Percentiles rank a stretch among this genome's conserved stretches.
These are phyloP conservation scores for Ormosia emarginata DNA, from an alignment of 306 rosid genomes.

Conservation along the genomic window DNA sequence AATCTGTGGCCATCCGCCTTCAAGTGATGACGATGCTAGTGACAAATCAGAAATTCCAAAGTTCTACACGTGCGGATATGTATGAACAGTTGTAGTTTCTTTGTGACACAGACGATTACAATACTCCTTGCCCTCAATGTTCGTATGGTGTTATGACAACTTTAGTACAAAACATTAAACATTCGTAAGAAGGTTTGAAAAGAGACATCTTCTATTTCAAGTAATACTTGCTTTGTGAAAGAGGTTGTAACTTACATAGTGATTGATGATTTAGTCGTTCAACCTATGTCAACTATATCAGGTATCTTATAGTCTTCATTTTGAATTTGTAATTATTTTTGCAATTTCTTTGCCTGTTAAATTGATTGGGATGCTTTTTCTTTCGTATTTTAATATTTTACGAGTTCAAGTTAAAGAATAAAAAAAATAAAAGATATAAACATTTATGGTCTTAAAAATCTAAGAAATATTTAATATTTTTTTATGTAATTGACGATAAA, in stretches of 20 bases:
- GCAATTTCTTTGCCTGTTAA: no score
- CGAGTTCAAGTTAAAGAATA: no score
- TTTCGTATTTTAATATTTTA: no score
- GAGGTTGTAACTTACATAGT: constrained; percentile 37
- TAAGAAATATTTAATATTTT: no score
- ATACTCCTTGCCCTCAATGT: neutral
- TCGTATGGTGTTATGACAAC: no score
- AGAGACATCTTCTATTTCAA: neutral
- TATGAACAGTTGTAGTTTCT: accelerated
- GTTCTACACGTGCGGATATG: neutral
- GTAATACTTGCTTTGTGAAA: constrained; percentile 25
- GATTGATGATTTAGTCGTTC: constrained; percentile 36
- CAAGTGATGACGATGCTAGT: neutral
- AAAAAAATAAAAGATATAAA: no score
- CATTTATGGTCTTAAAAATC: no score
- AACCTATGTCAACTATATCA: constrained; percentile 40
- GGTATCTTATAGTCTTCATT: no score
- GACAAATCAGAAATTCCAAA: no score
- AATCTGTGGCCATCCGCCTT: neutral
- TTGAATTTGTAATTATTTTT: no score
- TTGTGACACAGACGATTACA: neutral
- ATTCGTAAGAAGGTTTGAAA: neutral
- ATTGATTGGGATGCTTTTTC: neutral
- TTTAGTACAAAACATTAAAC: neutral
- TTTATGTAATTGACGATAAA: neutral